Conservation (phyloP, 768 basidiomycete genomes). For the Fistulinella prunicolor region DNA sequence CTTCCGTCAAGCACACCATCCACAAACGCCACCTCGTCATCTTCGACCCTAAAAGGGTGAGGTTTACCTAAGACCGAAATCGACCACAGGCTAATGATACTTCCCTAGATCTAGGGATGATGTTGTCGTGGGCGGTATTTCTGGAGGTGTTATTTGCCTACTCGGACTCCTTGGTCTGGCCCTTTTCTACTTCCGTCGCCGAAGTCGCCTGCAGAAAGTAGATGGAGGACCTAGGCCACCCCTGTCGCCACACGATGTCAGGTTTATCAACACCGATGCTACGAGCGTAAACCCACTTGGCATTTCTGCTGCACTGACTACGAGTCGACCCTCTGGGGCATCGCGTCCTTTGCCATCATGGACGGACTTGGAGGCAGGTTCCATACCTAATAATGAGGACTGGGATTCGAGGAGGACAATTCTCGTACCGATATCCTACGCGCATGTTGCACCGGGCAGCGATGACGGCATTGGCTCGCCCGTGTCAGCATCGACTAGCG, state of each 20-base stretch:
- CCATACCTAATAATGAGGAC: not conserved
- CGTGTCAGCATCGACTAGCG: not conserved
- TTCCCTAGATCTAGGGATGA: constrained; percentile 12
- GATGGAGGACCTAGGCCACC: no score
- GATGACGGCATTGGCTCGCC: constrained; percentile 1
- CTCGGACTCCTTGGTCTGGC: constrained; percentile 14
- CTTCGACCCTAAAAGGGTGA: constrained; percentile 13
- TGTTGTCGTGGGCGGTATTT: constrained; percentile 14
- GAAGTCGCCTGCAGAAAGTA: not conserved
- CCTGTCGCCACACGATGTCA: no score
- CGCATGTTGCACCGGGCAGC: constrained; percentile 1
- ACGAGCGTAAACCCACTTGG: constrained; percentile 4
- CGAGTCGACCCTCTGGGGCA: not conserved
- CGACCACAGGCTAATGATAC: not conserved
- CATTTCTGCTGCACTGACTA: not conserved
- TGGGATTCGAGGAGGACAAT: not conserved
- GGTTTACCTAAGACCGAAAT: not conserved
- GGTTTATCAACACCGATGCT: not conserved
- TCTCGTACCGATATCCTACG: not conserved
- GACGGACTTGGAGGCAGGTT: constrained; percentile 4
- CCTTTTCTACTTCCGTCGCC: constrained; percentile 12
- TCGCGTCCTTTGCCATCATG: constrained; percentile 7
- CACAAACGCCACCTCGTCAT: constrained; percentile 1
- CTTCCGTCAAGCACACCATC: constrained; percentile 14
- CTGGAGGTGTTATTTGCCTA: constrained; percentile 18